Conservation (phyloP, 352 stramenopile species). For the Globisporangium canariense region DNA sequence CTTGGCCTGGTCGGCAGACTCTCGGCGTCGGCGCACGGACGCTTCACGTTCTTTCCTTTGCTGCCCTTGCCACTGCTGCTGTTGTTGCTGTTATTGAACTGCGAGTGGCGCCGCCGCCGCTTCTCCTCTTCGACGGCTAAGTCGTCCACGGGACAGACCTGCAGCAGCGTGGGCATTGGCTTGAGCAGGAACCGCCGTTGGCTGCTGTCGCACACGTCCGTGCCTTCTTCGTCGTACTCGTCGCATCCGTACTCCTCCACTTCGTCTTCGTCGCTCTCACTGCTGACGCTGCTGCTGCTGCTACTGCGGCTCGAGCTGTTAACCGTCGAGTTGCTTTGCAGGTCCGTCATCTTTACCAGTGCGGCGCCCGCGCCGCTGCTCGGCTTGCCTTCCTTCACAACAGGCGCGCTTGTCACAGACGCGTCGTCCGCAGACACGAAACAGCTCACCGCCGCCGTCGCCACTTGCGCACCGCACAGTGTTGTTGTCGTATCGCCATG, state of each 20-base stretch:
- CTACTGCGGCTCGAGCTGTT: slow-evolving; percentile 17
- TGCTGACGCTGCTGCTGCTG: slow-evolving; percentile 9
- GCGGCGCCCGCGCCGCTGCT: background rate
- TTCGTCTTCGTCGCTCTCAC: background rate
- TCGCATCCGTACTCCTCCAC: slow-evolving; percentile 11
- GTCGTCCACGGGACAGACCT: slow-evolving; percentile 74
- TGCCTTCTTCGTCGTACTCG: slow-evolving; percentile 17
- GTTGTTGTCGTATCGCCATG: background rate
- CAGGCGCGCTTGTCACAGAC: background rate
- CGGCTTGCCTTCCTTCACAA: background rate
- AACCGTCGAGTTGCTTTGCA: slow-evolving; percentile 14
- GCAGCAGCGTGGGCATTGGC: slow-evolving; percentile 62
- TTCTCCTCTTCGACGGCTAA: slow-evolving; percentile 77
- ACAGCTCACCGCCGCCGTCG: background rate
- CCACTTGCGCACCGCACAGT: background rate
- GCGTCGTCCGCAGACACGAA: background rate
- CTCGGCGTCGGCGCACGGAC: slow-evolving; percentile 48
- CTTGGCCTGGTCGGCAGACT: slow-evolving; percentile 49
- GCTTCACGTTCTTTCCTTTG: slow-evolving; percentile 42
- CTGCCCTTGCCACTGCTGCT: slow-evolving; percentile 17
- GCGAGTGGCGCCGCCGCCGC: slow-evolving; percentile 47
- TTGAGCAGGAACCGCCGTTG: slow-evolving; percentile 49
- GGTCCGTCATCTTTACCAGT: background rate
- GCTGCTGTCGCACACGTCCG: background rate
- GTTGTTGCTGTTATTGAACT: slow-evolving; percentile 12